Evolutionary conservation across 202 grass and related monocot species (phyloP), one percentile per base, ranked within the genome.

Genomic region (Cymbopogon flexuosus): DNA sequence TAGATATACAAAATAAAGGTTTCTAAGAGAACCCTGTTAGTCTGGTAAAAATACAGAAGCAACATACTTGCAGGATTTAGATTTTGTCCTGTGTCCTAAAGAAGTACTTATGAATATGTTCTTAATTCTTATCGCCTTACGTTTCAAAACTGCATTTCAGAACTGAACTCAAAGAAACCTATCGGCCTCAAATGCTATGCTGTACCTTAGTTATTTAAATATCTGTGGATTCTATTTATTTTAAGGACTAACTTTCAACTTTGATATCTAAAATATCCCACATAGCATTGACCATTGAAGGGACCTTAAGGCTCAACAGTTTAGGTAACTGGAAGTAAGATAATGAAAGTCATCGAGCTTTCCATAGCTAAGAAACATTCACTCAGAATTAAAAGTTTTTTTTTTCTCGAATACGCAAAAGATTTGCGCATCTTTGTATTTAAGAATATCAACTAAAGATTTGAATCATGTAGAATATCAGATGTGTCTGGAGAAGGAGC

Each of bases 51-150:
- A 81, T 72, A 21, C 22, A 27, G 66, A 67, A 67, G 22, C 12
- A 78, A 31, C 43, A 66, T 75, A 59, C 51, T 66, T 49, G 39
- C 59, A 65, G 39, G 37, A 23, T 73, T 43, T 11, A 70, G 36
- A 79, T 85, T 65, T 33, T 72, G 15, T 40, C 14, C n/a, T 58
- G 47, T 70, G 12, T 42, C 51, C 69, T n/a, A 73, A 77, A 59
- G 18, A 74, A 65, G 18, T 24, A 9, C 46, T 79, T 43, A 69
- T 69, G 21, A 43, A 43, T 8, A 43, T 69, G 39, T 24, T 69
- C 39, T 24, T 15, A 43, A 21, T 24, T 69, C 39, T 24, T 15
- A 43, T 15, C n/a, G 43, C 39, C 40, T 69, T 43, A 13, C 11
- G 0, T 43, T 69, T 24, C 5, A 68, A 68, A 42, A 42, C 11